A percentile compares a stretch with the other conserved stretches of the same genome.
phyloP scores from a whole-genome alignment of 108 stramenopile species.

The Cyclostephanos invisitatus region DNA sequence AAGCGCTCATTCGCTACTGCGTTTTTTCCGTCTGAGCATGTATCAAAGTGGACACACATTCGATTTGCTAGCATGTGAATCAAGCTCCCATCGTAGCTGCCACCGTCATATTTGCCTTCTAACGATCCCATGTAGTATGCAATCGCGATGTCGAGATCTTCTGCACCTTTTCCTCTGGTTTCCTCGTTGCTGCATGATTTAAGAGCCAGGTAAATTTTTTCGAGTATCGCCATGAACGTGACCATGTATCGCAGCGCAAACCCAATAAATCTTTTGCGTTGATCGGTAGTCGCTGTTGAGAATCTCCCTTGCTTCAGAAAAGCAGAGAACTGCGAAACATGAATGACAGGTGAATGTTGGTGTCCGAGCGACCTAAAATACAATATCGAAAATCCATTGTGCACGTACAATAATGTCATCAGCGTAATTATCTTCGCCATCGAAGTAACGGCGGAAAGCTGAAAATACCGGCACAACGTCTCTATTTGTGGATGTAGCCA shows the following conservation, averaged over 20 bases:
- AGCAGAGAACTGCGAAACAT: slow-evolving; percentile 26
- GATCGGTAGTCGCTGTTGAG: slow-evolving; percentile 46
- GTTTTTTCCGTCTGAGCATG: slow-evolving; percentile 50
- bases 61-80: slow-evolving; percentile 65
- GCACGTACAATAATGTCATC: slow-evolving; percentile 63
- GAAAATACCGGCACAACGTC: slow-evolving; percentile 68
- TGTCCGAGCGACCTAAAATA: background rate
- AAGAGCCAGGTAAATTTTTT: slow-evolving; percentile 59
- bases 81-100: slow-evolving; percentile 57
- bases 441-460: slow-evolving; percentile 62
- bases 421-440: slow-evolving; percentile 59
- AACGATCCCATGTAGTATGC: slow-evolving; percentile 70
- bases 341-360: background rate
- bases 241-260: slow-evolving; percentile 64
- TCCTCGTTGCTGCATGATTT: slow-evolving; percentile 48
- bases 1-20: slow-evolving; percentile 61
- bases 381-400: slow-evolving; percentile 1
- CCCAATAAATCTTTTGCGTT: slow-evolving; percentile 56
- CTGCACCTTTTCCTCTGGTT: slow-evolving; percentile 16
- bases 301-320: slow-evolving; percentile 28
- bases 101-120: slow-evolving; percentile 62
- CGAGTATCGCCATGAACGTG: slow-evolving; percentile 67
- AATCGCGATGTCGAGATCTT: slow-evolving; percentile 65
- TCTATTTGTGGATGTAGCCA: slow-evolving; percentile 63
- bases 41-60: slow-evolving; percentile 69